Evolutionary conservation across 2,329 filamentous ascomycete genomes (phyloP), one percentile per base, ranked within the genome.

Genomic region (Trichophyton verrucosum): DNA sequence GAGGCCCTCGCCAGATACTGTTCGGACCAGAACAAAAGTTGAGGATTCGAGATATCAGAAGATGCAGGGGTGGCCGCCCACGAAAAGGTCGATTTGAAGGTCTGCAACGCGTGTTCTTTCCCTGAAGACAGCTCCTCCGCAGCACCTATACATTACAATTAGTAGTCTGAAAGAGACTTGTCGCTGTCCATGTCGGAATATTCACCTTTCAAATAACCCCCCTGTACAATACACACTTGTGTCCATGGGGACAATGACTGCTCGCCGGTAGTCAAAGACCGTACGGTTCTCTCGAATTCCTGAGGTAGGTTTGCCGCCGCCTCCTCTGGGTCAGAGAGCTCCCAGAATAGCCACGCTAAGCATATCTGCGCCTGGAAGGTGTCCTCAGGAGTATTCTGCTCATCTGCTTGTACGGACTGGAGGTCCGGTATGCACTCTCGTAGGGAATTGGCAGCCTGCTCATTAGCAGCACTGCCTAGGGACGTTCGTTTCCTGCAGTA

Each of bases 331-430:
- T 95, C 87, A 38, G 83, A 85, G 59, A 87, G 74, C 7, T 85
- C 82, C 84, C 88, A 95, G 69, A 95, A 85, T 67, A 96, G 79
- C 88, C 91, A 95, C 60, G 86, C 91, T 51, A 92, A 73, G 72
- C 89, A 94, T 58, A 94, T 85, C 63, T 84, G 86, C 36, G 90
- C 91, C 73, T 96, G 90, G 66, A 92, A 80, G 8, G 77, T 73
- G 69, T 86, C 84, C 68, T 83, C 78, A n/a, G 70, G 72, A 9
- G 75, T 70, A 11, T 73, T 74, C 11, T 77, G 74, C 67, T 86
- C 85, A 59, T 78, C 77, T 5, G 85, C 83, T 66, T 88, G 82
- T 15, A 80, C 82, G 47, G 73, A 72, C 58, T 76, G 66, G 40
- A 78, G 68, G 17, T 70, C 65, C 1, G 74, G 74, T 61, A 77